Evolutionary conservation across 495 filamentous ascomycete genomes (phyloP), one percentile per base, ranked within the genome.

Genomic region (Pseudevernia furfuracea): DNA sequence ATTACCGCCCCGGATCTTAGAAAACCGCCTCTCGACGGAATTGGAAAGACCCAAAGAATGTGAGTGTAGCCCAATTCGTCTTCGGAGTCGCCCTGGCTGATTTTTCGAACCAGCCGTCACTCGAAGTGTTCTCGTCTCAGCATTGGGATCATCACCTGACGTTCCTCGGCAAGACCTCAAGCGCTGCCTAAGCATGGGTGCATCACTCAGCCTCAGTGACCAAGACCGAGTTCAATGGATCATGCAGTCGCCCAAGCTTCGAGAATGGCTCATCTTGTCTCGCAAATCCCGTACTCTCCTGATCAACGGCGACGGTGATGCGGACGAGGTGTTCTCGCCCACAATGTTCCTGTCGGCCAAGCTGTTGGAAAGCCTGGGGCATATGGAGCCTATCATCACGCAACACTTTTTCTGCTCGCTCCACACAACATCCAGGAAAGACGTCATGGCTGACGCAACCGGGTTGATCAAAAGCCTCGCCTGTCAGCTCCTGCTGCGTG

Each of bases 171-270:
- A 48, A 53, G 60, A 62, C 19, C 23, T 55, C 11, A 19, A 38
- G 17, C 60, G 41, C 15, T 61, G 60, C 46, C 32, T 61, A 25
- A 38, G n/a, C 23, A 61, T 25, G 4, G 44, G 41, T n/a, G 15
- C 12, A 19, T 25, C 25, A 19, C 60, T 61, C 2, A 61, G 9
- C 32, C 9, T 48, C 3, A 28, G 0, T 7, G 60, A 61, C 21
- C 32, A 61, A 25, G 60, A 61, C n/a, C 34, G 60, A 23, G 34
- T 53, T 21, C 37, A 61, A 41, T 61, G 60, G 60, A 61, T 39
- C 11, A 61, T 61, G 34, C 25, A 30, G 4, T 39, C 60, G 23
- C 34, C 28, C 19, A 14, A 28, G 11, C n/a, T 61, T 4, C 60
- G 21, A 41, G 36, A n/a, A 25, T 53, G 60, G 43, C 21, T 53